Conservation (phyloP, 2,329 filamentous ascomycete genomes). For the Paecilomyces variotii region DNA sequence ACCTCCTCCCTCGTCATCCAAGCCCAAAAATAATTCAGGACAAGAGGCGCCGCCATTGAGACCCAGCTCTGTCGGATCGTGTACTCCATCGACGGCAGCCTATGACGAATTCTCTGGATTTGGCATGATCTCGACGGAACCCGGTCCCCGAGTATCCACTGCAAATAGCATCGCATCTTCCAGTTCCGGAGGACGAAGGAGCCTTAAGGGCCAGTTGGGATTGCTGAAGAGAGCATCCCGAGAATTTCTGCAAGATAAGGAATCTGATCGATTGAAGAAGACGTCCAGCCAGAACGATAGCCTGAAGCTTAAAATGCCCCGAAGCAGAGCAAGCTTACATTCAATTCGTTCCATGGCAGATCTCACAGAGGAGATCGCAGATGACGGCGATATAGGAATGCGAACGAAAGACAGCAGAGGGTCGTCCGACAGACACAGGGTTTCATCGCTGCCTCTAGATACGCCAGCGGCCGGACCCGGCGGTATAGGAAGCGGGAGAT, state of each 20-base stretch:
- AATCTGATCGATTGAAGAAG: slow-evolving; percentile 27
- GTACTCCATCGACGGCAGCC: slow-evolving; percentile 23
- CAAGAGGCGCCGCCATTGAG: slow-evolving; percentile 30
- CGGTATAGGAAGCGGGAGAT: slow-evolving; percentile 39
- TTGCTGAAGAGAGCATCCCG: slow-evolving; percentile 29
- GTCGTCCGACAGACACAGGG: slow-evolving; percentile 28
- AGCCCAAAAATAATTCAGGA: slow-evolving; percentile 49
- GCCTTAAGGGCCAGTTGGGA: slow-evolving; percentile 26
- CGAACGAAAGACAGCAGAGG: slow-evolving; percentile 12
- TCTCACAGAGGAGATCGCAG: slow-evolving; percentile 29
- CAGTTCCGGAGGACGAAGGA: slow-evolving; percentile 30
- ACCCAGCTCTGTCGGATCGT: slow-evolving; percentile 30
- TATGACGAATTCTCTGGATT: slow-evolving; percentile 27
- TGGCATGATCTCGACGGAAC: slow-evolving; percentile 33
- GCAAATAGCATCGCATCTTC: slow-evolving; percentile 33
- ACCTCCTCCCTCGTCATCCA: slow-evolving; percentile 70
- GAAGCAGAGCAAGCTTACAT: slow-evolving; percentile 30
- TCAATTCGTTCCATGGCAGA: slow-evolving; percentile 36
- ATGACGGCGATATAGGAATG: slow-evolving; percentile 12
- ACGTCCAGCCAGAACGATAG: slow-evolving; percentile 26
- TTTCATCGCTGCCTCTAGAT: slow-evolving; percentile 19
- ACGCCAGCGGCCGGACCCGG: slow-evolving; percentile 22
- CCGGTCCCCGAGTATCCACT: slow-evolving; percentile 29
- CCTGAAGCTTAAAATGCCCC: slow-evolving; percentile 24
- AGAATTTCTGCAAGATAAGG: slow-evolving; percentile 29